Evolutionary conservation across 1,139 yeast species (phyloP), one percentile per base, ranked within the genome.

Genomic region (Lodderomyces pseudojiufengensis): DNA sequence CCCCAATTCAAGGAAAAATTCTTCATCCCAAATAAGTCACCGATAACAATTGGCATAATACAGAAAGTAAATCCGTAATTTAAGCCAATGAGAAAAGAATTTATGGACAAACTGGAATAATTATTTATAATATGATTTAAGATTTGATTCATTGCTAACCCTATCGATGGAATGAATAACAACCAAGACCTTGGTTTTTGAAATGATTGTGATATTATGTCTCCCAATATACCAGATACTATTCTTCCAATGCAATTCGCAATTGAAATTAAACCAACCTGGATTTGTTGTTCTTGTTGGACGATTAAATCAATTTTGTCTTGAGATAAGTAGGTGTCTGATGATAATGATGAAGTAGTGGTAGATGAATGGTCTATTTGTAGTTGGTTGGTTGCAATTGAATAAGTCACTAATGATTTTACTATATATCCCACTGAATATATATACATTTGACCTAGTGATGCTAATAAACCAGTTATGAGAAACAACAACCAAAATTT

Each of bases 351-450:
- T 18, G 20, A 18, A 5, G n/a, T n/a, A n/a, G n/a, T n/a, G n/a
- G n/a, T n/a, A n/a, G n/a, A n/a, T n/a, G n/a, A n/a, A n/a, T n/a
- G n/a, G n/a, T n/a, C n/a, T n/a, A n/a, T n/a, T n/a, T n/a, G n/a
- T n/a, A n/a, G n/a, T n/a, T n/a, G n/a, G n/a, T n/a, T n/a, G n/a
- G n/a, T n/a, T n/a, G n/a, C n/a, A n/a, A n/a, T n/a, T 8, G 35
- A 25, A 10, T 54, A 50, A 13, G 62, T 63, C 13, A 69, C 54
- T 23, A 77, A 59, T 0, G 84, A 78, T 44, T 70, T 72, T 9
- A 74, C 78, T 58, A 78, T 75, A 48, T 73, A 76, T 1, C 84
- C 84, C 13, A 76, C 77, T 0, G 80, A 75, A 47, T 76, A 78
- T 16, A 78, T 78, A 51, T 75, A 78, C 78, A 77, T 72, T 50